Evolutionary conservation across 1,139 yeast species (phyloP).

Genomic region (Wickerhamomyces sp.): DNA sequence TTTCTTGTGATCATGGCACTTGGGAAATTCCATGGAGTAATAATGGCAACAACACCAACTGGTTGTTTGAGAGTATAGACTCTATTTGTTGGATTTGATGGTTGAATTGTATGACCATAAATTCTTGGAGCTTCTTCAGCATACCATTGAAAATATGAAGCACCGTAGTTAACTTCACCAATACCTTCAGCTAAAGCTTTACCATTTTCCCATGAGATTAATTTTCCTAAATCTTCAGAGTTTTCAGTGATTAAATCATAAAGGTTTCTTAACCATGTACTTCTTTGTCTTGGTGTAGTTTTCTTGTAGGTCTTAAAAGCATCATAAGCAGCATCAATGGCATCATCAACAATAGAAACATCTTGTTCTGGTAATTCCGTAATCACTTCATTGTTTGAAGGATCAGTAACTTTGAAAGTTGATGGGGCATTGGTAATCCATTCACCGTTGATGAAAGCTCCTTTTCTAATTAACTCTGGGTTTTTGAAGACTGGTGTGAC

Average conservation of each 20-base stretch:
- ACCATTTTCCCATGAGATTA: slow-evolving; percentile 80
- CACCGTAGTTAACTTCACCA: slow-evolving; percentile 75
- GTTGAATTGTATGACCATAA: slow-evolving; percentile 69
- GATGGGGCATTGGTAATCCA: slow-evolving; percentile 56
- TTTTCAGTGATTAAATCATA: slow-evolving; percentile 59
- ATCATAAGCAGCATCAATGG: slow-evolving; percentile 56
- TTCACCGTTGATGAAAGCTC: slow-evolving; percentile 65
- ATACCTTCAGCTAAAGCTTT: slow-evolving; percentile 70
- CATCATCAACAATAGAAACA: slow-evolving; percentile 45
- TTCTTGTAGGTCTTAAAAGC: slow-evolving; percentile 58
- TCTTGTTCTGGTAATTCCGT: slow-evolving; percentile 52
- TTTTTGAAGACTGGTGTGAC: slow-evolving; percentile 35
- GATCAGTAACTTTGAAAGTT: slow-evolving; percentile 66
- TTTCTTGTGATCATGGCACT: slow-evolving; percentile 91
- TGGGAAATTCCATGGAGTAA: slow-evolving; percentile 97
- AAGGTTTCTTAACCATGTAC: slow-evolving; percentile 60
- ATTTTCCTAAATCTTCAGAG: slow-evolving; percentile 66
- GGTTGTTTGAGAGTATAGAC: slow-evolving; percentile 72
- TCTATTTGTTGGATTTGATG: slow-evolving; percentile 51
- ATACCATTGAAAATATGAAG: slow-evolving; percentile 82
- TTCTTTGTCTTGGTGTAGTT: slow-evolving; percentile 60
- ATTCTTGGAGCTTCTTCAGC: slow-evolving; percentile 80
- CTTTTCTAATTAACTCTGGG: slow-evolving; percentile 50
- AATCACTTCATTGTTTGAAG: slow-evolving; percentile 61
- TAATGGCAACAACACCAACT: slow-evolving; percentile 83